These are phyloP conservation scores for Paecilomyces dactylethromorphus DNA, from an alignment of 2,329 filamentous ascomycete genomes.

Conservation along the genomic window DNA sequence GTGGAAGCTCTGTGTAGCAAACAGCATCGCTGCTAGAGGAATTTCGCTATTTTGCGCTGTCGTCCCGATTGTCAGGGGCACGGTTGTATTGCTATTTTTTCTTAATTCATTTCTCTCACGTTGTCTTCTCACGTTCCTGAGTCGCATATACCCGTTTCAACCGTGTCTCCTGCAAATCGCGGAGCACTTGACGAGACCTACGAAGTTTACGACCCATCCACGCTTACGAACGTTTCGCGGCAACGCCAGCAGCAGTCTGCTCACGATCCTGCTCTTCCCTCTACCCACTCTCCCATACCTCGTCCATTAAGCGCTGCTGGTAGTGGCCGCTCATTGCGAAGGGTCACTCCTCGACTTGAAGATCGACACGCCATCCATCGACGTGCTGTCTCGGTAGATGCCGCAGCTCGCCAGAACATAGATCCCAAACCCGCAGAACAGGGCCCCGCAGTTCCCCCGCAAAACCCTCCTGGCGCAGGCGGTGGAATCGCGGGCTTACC, in stretches of 20 bases:
- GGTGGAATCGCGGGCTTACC: constrained; percentile 16
- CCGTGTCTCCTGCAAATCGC: constrained; percentile 38
- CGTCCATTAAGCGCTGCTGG: constrained; percentile 48
- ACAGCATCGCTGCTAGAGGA: not conserved
- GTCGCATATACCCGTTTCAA: constrained; percentile 17
- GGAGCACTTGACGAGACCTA: constrained; percentile 46
- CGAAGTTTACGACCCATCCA: constrained; percentile 46
- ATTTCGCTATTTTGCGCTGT: not conserved
- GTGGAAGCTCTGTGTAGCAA: not conserved
- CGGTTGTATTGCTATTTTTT: constrained; percentile 2
- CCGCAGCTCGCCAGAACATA: constrained; percentile 21
- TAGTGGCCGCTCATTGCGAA: constrained; percentile 47
- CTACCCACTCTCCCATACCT: constrained; percentile 30
- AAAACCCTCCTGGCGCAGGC: constrained; percentile 12
- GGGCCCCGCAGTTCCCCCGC: constrained; percentile 18
- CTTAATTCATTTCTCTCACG: constrained; percentile 14
- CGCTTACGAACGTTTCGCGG: constrained; percentile 36
- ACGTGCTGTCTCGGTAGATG: constrained; percentile 41
- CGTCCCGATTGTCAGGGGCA: constrained; percentile 5
- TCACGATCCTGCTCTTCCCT: constrained; percentile 37
- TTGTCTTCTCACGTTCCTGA: constrained; percentile 27
- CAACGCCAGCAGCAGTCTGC: constrained; percentile 43
- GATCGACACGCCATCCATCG: constrained; percentile 33
- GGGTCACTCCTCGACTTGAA: constrained; percentile 45
- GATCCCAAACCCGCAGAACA: constrained; percentile 25